phyloP scores from a whole-genome alignment of 148 eudicot species.

The Cornus suecica region DNA sequence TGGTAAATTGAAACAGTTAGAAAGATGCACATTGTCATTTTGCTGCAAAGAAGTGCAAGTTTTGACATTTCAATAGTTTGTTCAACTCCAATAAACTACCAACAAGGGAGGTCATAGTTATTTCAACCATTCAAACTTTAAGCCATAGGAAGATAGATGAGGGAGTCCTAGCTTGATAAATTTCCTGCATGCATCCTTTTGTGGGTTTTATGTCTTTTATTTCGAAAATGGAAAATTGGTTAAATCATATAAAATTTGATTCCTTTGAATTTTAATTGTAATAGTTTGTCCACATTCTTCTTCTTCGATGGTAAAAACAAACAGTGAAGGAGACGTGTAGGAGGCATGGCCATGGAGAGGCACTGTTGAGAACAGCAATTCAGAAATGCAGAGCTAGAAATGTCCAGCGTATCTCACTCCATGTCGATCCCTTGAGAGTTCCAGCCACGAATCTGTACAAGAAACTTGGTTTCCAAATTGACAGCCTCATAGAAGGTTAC shows the following conservation, averaged over 20 bases:
- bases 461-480: conserved; percentile 74
- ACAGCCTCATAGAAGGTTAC: conserved; percentile 58
- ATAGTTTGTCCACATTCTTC: neutral
- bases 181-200: neutral
- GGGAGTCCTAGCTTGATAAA: neutral
- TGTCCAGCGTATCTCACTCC: conserved; percentile 69
- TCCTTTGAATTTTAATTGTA: neutral
- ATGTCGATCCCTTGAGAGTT: conserved; percentile 77
- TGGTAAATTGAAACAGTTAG: neutral
- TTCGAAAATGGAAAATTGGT: neutral
- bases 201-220: neutral
- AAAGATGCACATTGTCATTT: neutral
- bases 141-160: neutral
- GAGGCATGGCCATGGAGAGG: conserved; percentile 75
- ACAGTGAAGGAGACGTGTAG: conserved; percentile 76
- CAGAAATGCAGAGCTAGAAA: conserved; percentile 60
- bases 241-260: neutral
- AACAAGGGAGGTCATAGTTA: no score
- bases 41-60: neutral
- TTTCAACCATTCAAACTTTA: no score
- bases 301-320: neutral
- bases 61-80: neutral
- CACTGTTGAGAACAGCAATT: conserved; percentile 66
- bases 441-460: conserved; percentile 70
- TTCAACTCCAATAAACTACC: no score